Percentiles rank a stretch among this genome's conserved stretches.
These are phyloP conservation scores for Sisymbrium irio DNA, from an alignment of 345 rosid genomes.

Conservation along the genomic window DNA sequence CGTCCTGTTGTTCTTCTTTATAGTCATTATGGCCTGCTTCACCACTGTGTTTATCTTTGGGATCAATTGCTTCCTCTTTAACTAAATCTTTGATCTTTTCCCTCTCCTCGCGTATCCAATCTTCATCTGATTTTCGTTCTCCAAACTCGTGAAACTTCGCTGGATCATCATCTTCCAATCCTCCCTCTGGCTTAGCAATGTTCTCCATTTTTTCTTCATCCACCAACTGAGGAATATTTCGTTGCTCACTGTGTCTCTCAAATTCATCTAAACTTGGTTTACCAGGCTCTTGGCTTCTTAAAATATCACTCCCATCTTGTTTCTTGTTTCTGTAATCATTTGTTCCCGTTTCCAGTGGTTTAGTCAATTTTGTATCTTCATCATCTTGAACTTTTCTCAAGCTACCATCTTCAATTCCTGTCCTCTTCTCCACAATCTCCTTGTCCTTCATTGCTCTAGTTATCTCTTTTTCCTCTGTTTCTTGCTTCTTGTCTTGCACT, in stretches of 20 bases:
- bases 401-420: too few species aligned
- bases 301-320: background rate
- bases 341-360: background rate
- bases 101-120: background rate
- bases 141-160: background rate
- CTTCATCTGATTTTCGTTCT: constrained; percentile 18
- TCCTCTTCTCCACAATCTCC: too few species aligned
- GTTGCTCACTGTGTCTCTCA: background rate
- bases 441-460: too few species aligned
- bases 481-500: too few species aligned
- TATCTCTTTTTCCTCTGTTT: too few species aligned
- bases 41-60: background rate
- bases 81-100: background rate
- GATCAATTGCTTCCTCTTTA: constrained; percentile 11
- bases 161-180: background rate
- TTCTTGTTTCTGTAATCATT: constrained; percentile 10
- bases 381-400: background rate
- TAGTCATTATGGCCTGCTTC: background rate
- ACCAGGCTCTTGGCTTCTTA: background rate
- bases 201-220: constrained; percentile 4
- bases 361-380: background rate
- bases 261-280: background rate
- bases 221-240: background rate
- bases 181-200: background rate
- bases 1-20: background rate